Evolutionary conservation across 495 filamentous ascomycete genomes (phyloP).

Genomic region (Thozetella sp.): DNA sequence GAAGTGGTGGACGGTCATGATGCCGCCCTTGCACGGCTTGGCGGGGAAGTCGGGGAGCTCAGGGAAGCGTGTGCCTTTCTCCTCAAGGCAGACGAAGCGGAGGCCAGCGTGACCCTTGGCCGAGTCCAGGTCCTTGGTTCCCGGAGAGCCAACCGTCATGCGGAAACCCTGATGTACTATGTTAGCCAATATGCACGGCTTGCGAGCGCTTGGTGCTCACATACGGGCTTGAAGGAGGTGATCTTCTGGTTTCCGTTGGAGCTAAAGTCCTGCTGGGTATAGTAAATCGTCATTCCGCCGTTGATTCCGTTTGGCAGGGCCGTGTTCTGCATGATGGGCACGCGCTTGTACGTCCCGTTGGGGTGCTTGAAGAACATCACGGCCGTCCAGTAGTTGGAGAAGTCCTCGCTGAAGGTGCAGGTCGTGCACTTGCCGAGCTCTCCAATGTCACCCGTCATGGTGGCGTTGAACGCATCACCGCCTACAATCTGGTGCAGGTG

Average conservation of each 20-base stretch:
- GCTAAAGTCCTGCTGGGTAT: slow-evolving; percentile 44
- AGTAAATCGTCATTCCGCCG: slow-evolving; percentile 52
- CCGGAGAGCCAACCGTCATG: slow-evolving; percentile 52
- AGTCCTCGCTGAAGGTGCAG: slow-evolving; percentile 44
- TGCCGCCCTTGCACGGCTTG: slow-evolving; percentile 42
- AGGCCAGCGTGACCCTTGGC: slow-evolving; percentile 38
- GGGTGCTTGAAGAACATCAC: slow-evolving; percentile 51
- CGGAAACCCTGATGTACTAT: slow-evolving; percentile 45
- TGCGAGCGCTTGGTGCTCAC: slow-evolving; percentile 7
- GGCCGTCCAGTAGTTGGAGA: slow-evolving; percentile 53
- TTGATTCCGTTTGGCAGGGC: slow-evolving; percentile 44
- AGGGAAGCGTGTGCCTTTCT: slow-evolving; percentile 38
- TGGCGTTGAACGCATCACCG: slow-evolving; percentile 49
- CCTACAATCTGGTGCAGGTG: slow-evolving; percentile 53
- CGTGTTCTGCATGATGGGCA: slow-evolving; percentile 41
- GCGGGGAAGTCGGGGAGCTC: slow-evolving; percentile 48
- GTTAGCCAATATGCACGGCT: background rate
- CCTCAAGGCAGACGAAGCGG: slow-evolving; percentile 46
- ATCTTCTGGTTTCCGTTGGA: slow-evolving; percentile 44
- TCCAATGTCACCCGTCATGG: slow-evolving; percentile 46
- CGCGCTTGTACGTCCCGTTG: slow-evolving; percentile 49
- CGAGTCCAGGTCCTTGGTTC: slow-evolving; percentile 26
- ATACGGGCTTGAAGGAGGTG: slow-evolving; percentile 45
- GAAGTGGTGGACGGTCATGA: slow-evolving; percentile 56
- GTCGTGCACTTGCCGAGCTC: slow-evolving; percentile 43